Evolutionary conservation across 192 early-diverging fungal species (phyloP).

Genomic region (Coemansia asiatica): DNA sequence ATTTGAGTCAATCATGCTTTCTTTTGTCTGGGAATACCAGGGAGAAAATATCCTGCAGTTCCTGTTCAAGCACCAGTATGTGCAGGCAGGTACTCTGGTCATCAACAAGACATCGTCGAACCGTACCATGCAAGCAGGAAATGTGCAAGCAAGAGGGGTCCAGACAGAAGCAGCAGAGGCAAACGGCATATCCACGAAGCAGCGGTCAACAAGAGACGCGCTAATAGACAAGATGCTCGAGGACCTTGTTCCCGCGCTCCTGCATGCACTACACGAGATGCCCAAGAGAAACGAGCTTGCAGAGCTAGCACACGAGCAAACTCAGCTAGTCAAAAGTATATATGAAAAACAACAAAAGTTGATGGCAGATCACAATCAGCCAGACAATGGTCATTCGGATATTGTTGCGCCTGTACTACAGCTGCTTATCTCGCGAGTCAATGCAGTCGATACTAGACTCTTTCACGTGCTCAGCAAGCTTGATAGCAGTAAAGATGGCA

Average conservation of each 20-base stretch:
- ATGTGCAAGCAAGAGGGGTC: neutral
- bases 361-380: too few relatives aligned
- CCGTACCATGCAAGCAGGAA: neutral
- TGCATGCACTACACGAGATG: conserved; percentile 18
- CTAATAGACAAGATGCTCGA: conserved; percentile 22
- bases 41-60: conserved; percentile 34
- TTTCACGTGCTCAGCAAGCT: neutral
- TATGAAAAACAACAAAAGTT: too few relatives aligned
- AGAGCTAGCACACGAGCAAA: neutral
- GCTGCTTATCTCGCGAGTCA: neutral
- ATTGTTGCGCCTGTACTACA: neutral
- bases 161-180: neutral
- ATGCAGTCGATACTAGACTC: neutral
- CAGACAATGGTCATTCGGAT: neutral
- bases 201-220: neutral
- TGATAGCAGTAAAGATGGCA: neutral
- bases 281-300: conserved; percentile 12
- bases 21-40: conserved; percentile 32
- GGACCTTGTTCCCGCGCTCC: conserved; percentile 22
- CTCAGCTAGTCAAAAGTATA: neutral
- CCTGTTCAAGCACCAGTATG: conserved; percentile 18
- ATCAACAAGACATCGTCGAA: neutral
- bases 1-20: conserved; percentile 30
- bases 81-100: conserved; percentile 5
- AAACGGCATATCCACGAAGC: neutral